Evolutionary conservation across 371 early-diverging fungal genomes (phyloP).

Genomic region (Rhizopus sp.): DNA sequence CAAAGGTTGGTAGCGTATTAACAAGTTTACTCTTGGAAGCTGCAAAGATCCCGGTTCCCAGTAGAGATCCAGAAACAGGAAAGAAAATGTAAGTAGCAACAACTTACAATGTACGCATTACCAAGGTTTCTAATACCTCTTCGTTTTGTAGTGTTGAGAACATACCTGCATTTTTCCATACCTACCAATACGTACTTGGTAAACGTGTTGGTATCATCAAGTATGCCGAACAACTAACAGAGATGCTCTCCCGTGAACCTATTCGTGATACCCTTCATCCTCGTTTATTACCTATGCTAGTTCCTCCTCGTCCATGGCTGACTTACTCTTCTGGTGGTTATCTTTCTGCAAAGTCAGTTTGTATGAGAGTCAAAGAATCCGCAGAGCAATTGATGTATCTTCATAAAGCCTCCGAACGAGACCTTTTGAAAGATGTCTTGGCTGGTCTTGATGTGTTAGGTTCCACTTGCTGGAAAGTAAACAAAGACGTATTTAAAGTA

Average conservation of each 20-base stretch:
- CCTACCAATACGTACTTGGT: slow-evolving; percentile 62
- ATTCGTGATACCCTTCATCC: slow-evolving; percentile 71
- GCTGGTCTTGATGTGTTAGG: slow-evolving; percentile 92
- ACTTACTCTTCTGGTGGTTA: slow-evolving; percentile 90
- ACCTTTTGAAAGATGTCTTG: slow-evolving; percentile 68
- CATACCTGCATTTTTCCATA: slow-evolving; percentile 86
- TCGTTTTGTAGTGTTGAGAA: slow-evolving; percentile 40
- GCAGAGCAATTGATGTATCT: slow-evolving; percentile 82
- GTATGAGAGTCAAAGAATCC: slow-evolving; percentile 80
- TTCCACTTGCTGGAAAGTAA: slow-evolving; percentile 87
- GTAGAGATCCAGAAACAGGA: slow-evolving; percentile 59
- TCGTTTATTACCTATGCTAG: slow-evolving; percentile 92
- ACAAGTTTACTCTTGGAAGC: slow-evolving; percentile 73
- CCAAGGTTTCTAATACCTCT: not conserved
- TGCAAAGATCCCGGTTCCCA: slow-evolving; percentile 70
- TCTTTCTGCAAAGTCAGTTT: slow-evolving; percentile 64
- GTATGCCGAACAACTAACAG: slow-evolving; percentile 68
- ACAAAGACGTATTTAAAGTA: slow-evolving; percentile 78
- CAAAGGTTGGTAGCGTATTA: slow-evolving; percentile 69
- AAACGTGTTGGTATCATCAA: slow-evolving; percentile 78
- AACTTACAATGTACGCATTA: not conserved
- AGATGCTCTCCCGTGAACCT: slow-evolving; percentile 69
- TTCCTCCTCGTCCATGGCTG: slow-evolving; percentile 95
- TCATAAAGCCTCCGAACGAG: slow-evolving; percentile 77
- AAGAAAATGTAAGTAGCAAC: slow-evolving; percentile 39